Conservation (phyloP, 202 grass and related monocot species). For the Panicum virgatum region DNA sequence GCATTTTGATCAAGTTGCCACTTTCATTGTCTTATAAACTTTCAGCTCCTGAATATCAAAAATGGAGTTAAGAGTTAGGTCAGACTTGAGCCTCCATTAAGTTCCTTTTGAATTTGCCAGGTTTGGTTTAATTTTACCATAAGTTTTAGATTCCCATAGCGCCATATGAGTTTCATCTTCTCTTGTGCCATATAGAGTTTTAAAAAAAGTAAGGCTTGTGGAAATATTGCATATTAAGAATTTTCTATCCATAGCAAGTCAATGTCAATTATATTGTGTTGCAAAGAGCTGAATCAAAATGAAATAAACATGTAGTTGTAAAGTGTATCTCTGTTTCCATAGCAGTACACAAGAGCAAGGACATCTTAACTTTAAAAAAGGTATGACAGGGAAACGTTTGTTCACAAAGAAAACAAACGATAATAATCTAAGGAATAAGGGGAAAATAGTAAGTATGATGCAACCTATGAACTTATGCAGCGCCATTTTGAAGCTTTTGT, state of each 20-base stretch:
- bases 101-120: neutral
- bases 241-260: neutral
- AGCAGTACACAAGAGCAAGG: neutral
- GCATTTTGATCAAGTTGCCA: neutral
- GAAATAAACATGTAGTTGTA: neutral
- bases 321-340: neutral
- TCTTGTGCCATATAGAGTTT: neutral
- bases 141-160: neutral
- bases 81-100: neutral
- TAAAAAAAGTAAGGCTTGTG: neutral
- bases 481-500: neutral
- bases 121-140: neutral
- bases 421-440: neutral
- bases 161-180: neutral
- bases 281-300: neutral
- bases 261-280: neutral
- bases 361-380: conserved; percentile 7
- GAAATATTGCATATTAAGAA: neutral
- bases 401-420: neutral
- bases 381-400: neutral
- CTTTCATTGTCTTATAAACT: neutral
- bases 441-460: neutral
- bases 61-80: neutral
- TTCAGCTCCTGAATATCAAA: neutral
- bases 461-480: neutral